A percentile compares a stretch with the other conserved stretches of the same genome.
phyloP scores from a whole-genome alignment of 768 basidiomycete genomes.

The Russula lepida region DNA sequence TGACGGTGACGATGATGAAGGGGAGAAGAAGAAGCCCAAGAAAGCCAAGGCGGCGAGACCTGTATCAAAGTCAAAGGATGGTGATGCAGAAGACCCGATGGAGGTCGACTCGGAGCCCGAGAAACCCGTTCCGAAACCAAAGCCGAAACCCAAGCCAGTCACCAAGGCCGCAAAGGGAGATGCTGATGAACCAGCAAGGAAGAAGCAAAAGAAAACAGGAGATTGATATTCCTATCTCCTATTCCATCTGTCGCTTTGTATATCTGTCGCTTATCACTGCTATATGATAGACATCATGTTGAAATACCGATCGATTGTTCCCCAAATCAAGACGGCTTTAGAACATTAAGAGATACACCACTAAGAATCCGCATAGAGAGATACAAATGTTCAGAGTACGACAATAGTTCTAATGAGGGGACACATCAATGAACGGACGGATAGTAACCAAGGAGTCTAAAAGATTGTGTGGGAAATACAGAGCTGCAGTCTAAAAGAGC shows the following conservation, averaged over 20 bases:
- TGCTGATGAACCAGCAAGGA: slow-evolving; percentile 54
- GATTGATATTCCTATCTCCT: slow-evolving; percentile 25
- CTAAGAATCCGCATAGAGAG: slow-evolving; percentile 6
- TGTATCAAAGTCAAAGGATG: slow-evolving; percentile 45
- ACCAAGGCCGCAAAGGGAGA: slow-evolving; percentile 34
- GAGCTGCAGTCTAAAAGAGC: neutral
- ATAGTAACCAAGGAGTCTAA: neutral
- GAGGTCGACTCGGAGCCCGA: slow-evolving; percentile 31
- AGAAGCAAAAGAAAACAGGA: slow-evolving; percentile 57
- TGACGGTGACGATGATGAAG: slow-evolving; percentile 16
- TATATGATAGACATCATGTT: neutral
- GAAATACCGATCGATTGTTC: neutral
- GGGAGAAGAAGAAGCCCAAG: slow-evolving; percentile 32
- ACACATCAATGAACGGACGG: slow-evolving; percentile 5
- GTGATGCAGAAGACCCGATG: slow-evolving; percentile 32
- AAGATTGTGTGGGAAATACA: neutral
- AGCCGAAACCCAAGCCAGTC: slow-evolving; percentile 38
- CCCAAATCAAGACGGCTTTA: slow-evolving; percentile 1
- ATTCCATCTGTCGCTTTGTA: neutral
- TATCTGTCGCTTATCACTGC: neutral
- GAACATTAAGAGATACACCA: slow-evolving; percentile 6
- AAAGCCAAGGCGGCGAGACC: slow-evolving; percentile 33
- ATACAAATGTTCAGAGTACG: neutral
- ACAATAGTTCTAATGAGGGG: neutral
- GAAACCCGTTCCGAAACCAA: slow-evolving; percentile 21